Percentiles rank a stretch among this genome's conserved stretches.
phyloP scores from a whole-genome alignment of 2,329 filamentous ascomycete genomes.

The Alternaria brassicae region DNA sequence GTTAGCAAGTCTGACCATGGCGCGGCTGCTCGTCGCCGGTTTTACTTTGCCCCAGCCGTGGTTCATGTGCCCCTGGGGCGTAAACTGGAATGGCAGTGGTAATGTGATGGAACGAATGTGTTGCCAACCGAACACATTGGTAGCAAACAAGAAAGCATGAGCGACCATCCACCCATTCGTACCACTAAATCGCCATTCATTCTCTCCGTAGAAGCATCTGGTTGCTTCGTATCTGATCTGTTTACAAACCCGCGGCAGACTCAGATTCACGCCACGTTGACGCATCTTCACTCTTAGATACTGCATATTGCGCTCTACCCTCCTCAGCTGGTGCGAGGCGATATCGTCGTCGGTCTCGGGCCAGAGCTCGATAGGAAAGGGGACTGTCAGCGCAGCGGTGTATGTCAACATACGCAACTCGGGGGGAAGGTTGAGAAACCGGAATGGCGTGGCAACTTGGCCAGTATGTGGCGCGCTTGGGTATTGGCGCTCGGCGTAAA shows the following conservation, averaged over 20 bases:
- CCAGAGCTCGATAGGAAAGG: background rate
- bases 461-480: background rate
- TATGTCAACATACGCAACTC: background rate
- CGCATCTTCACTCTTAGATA: background rate
- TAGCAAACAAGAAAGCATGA: background rate
- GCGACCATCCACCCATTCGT: background rate
- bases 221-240: background rate
- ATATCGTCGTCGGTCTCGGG: background rate
- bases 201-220: background rate
- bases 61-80: background rate
- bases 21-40: background rate
- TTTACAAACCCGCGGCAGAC: background rate
- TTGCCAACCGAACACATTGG: background rate
- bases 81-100: background rate
- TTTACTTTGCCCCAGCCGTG: background rate
- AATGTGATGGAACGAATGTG: background rate
- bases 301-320: background rate
- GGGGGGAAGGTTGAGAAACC: background rate
- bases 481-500: background rate
- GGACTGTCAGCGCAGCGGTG: background rate
- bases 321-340: background rate
- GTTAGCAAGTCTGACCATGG: background rate
- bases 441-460: background rate
- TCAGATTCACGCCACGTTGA: too few relatives aligned
- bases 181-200: background rate